These are phyloP conservation scores for Starmerella tilneyi DNA, from an alignment of 805 yeast species.

Conservation along the genomic window DNA sequence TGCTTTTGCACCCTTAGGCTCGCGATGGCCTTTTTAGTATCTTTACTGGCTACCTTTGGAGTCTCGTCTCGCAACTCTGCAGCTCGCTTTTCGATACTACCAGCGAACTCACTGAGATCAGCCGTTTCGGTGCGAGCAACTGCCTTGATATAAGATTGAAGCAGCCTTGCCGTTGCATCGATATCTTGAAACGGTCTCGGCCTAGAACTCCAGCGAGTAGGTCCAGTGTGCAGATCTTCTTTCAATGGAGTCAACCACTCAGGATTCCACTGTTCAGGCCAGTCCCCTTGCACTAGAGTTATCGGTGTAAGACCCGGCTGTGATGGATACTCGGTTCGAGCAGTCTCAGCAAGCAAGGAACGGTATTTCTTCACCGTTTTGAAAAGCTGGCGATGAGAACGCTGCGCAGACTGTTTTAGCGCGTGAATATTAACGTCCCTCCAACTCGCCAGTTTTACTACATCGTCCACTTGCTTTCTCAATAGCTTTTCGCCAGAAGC, in stretches of 20 bases:
- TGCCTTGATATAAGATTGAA: slow-evolving; percentile 40
- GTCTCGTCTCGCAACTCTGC: slow-evolving; percentile 63
- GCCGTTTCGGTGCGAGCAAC: slow-evolving; percentile 28
- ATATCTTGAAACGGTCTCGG: slow-evolving; percentile 48
- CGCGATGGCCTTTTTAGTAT: slow-evolving; percentile 58
- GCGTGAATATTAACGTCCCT: slow-evolving; percentile 92
- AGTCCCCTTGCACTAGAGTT: too few relatives aligned
- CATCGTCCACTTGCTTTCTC: slow-evolving; percentile 73
- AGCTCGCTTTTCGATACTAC: slow-evolving; percentile 46
- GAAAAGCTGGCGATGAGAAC: slow-evolving; percentile 75
- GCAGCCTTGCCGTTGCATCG: slow-evolving; percentile 42
- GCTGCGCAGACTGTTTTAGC: slow-evolving; percentile 81
- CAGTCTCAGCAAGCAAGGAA: slow-evolving; percentile 43
- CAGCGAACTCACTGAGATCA: slow-evolving; percentile 49
- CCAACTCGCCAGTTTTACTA: slow-evolving; percentile 89
- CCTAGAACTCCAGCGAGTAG: slow-evolving; percentile 44
- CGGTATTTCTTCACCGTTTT: slow-evolving; percentile 78
- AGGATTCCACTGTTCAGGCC: not conserved
- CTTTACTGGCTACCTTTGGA: slow-evolving; percentile 59
- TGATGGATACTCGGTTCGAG: not conserved
- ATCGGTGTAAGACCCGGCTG: too few relatives aligned
- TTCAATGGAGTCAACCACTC: not conserved
- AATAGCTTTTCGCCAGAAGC: slow-evolving; percentile 41
- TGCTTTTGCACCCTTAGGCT: slow-evolving; percentile 73
- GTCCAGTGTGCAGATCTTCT: not conserved